These are phyloP conservation scores for Mucor circinelloides DNA, from an alignment of 371 early-diverging fungal genomes.

Conservation along the genomic window DNA sequence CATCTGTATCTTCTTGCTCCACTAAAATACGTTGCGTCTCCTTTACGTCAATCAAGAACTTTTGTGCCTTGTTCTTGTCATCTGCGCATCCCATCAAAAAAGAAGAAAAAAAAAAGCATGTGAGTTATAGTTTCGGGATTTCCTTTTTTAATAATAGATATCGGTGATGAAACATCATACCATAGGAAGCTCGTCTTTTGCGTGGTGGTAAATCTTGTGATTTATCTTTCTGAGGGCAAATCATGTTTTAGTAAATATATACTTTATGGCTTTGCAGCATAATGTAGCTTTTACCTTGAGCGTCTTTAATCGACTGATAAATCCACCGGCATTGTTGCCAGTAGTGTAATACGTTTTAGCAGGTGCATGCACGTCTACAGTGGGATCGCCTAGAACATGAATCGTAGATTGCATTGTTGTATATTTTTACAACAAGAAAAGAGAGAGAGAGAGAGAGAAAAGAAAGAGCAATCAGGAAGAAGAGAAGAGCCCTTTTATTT, in stretches of 20 bases:
- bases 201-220: conserved; percentile 1
- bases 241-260: background rate
- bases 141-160: background rate
- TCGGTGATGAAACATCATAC: conserved; percentile 20
- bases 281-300: conserved; percentile 17
- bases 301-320: conserved; percentile 15
- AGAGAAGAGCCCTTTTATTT: background rate
- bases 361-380: conserved; percentile 21
- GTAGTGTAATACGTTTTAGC: conserved; percentile 51
- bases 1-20: conserved; percentile 91
- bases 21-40: conserved; percentile 74
- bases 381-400: conserved; percentile 2
- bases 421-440: background rate
- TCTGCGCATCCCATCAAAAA: too few relatives aligned
- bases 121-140: background rate
- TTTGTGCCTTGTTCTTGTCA: conserved; percentile 66
- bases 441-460: background rate
- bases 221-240: conserved; percentile 10
- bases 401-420: conserved; percentile 13
- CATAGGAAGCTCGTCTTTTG: conserved; percentile 47
- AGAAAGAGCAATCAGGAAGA: background rate
- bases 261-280: too few relatives aligned
- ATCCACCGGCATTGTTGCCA: conserved; percentile 37
- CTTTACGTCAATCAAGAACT: conserved; percentile 80
- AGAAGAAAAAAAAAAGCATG: too few relatives aligned